phyloP scores from a whole-genome alignment of 176 grass and related monocot species.

The Secale cereale region DNA sequence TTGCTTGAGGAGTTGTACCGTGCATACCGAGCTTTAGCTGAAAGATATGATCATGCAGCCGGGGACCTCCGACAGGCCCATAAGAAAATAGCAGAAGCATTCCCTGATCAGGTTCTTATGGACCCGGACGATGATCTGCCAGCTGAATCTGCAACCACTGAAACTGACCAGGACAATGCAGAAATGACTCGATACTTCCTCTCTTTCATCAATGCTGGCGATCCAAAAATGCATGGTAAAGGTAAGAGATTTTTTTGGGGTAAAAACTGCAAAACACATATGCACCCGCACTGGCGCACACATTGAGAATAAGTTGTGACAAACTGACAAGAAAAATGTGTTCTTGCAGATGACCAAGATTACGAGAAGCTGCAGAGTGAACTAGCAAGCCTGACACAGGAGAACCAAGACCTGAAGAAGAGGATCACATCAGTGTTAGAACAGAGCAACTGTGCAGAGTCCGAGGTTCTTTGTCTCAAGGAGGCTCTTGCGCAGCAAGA shows the following conservation, averaged over 20 bases:
- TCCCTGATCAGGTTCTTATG: slow-evolving; percentile 60
- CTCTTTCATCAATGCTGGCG: slow-evolving; percentile 35
- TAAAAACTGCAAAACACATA: neutral
- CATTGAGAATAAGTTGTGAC: neutral
- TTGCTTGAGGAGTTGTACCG: slow-evolving; percentile 88
- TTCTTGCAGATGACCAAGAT: slow-evolving; percentile 47
- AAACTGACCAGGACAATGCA: slow-evolving; percentile 41
- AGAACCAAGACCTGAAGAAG: slow-evolving; percentile 84
- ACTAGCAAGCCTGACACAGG: slow-evolving; percentile 55
- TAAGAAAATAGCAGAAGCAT: slow-evolving; percentile 69
- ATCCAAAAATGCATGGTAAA: slow-evolving; percentile 39
- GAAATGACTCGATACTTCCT: slow-evolving; percentile 44
- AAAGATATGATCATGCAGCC: slow-evolving; percentile 79
- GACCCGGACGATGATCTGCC: slow-evolving; percentile 75
- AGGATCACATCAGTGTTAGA: slow-evolving; percentile 38
- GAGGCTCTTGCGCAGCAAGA: slow-evolving; percentile 52
- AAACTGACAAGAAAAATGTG: slow-evolving; percentile 2
- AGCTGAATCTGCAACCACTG: slow-evolving; percentile 37
- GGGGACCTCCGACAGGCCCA: slow-evolving; percentile 85
- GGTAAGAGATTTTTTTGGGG: slow-evolving; percentile 28
- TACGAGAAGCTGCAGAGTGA: slow-evolving; percentile 61
- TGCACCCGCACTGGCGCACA: too few species aligned
- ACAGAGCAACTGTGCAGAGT: slow-evolving; percentile 41
- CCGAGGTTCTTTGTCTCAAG: slow-evolving; percentile 48
- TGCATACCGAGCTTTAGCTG: slow-evolving; percentile 84